A percentile compares a stretch with the other conserved stretches of the same genome.
Conservation (phyloP, 2,329 filamentous ascomycete species). For the Fusarium udum region DNA sequence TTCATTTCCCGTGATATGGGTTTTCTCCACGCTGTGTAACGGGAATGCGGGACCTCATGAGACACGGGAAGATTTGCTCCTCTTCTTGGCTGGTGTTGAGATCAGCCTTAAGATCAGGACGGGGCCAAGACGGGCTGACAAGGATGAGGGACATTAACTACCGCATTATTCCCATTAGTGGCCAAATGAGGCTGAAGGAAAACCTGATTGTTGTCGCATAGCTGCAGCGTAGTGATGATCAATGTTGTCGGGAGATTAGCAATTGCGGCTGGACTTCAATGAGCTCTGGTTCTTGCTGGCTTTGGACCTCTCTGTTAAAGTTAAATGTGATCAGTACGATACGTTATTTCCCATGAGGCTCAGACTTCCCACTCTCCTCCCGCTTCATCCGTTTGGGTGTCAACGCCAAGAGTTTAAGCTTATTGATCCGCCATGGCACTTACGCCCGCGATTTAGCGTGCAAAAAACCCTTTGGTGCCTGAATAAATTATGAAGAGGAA, state of each 20-base stretch:
- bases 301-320: too few species aligned
- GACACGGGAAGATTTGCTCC: neutral
- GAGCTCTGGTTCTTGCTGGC: too few species aligned
- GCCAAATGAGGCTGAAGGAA: neutral
- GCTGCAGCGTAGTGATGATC: neutral
- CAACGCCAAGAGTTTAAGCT: neutral
- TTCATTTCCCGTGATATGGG: neutral
- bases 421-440: neutral
- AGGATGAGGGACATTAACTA: neutral
- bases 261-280: too few species aligned
- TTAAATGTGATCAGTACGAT: neutral
- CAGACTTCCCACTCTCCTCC: neutral
- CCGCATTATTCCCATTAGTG: neutral
- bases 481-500: neutral
- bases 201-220: neutral
- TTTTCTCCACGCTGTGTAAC: neutral
- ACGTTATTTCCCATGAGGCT: neutral
- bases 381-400: neutral
- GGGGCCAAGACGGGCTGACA: neutral
- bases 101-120: neutral
- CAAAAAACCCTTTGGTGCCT: neutral
- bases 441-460: neutral
- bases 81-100: neutral
- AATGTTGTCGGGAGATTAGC: accelerated
- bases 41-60: neutral